Evolutionary conservation across 805 yeast species (phyloP).

Genomic region (Metschnikowia continentalis): DNA sequence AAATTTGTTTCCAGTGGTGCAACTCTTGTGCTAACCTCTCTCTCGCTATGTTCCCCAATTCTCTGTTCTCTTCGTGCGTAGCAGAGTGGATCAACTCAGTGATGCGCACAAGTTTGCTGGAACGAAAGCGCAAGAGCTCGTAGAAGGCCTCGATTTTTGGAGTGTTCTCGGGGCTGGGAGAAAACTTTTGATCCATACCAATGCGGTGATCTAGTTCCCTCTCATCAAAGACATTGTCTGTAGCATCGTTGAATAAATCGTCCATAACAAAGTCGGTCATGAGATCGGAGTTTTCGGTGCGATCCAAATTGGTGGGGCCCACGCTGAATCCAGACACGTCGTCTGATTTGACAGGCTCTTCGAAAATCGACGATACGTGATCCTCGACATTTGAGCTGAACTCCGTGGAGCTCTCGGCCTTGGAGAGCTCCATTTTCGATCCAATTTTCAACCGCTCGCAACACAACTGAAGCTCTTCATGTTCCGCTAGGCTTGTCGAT

Average conservation of each 20-base stretch:
- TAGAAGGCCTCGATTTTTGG: background rate
- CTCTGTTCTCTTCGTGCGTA: background rate
- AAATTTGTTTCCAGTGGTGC: background rate
- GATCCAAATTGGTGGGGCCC: background rate
- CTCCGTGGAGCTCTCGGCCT: background rate
- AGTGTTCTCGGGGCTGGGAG: background rate
- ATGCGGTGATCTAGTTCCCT: background rate
- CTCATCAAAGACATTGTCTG: conserved; percentile 15
- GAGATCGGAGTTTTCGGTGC: conserved; percentile 5
- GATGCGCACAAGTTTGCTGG: conserved; percentile 1
- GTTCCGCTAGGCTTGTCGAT: conserved; percentile 1
- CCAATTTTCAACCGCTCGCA: background rate
- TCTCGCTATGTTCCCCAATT: background rate
- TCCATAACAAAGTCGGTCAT: conserved; percentile 18
- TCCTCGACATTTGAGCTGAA: conserved; percentile 11
- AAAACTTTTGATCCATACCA: background rate
- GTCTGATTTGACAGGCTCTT: conserved; percentile 5
- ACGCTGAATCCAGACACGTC: background rate
- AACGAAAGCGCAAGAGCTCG: background rate
- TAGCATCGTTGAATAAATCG: conserved; percentile 17
- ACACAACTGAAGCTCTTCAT: conserved; percentile 2
- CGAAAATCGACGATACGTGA: conserved; percentile 16
- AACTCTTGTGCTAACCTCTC: background rate
- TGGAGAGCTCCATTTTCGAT: background rate
- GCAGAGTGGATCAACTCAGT: background rate